phyloP scores from a whole-genome alignment of 2,329 filamentous ascomycete species.

The Hysterium pulicare region DNA sequence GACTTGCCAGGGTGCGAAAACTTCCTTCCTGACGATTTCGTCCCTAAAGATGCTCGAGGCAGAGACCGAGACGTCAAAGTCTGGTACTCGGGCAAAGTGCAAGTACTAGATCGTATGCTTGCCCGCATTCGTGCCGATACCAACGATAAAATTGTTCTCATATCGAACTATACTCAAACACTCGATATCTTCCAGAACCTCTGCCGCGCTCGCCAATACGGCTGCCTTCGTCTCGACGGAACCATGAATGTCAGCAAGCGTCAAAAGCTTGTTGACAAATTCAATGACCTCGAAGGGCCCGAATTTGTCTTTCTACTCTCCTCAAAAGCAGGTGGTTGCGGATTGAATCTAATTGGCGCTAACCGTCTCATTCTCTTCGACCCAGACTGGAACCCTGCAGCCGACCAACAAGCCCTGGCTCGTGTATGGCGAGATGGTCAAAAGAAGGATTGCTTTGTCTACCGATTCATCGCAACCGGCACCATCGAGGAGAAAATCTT shows the following conservation, averaged over 20 bases:
- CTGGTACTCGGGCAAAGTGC: slow-evolving; percentile 98
- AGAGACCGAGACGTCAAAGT: slow-evolving; percentile 88
- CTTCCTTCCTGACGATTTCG: slow-evolving; percentile 79
- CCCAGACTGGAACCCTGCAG: slow-evolving; percentile 91
- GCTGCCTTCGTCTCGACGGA: slow-evolving; percentile 83
- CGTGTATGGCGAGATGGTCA: slow-evolving; percentile 98
- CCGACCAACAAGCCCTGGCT: slow-evolving; percentile 93
- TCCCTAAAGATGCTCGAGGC: slow-evolving; percentile 81
- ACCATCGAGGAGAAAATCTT: slow-evolving; percentile 99
- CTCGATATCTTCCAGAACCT: slow-evolving; percentile 91
- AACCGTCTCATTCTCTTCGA: slow-evolving; percentile 96
- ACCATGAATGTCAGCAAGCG: slow-evolving; percentile 98
- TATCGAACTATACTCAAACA: slow-evolving; percentile 97
- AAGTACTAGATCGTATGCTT: slow-evolving; percentile 96
- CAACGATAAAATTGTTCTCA: slow-evolving; percentile 98
- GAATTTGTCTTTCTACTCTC: slow-evolving; percentile 97
- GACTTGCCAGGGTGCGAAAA: slow-evolving; percentile 86
- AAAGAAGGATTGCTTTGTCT: slow-evolving; percentile 99
- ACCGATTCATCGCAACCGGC: slow-evolving; percentile 97
- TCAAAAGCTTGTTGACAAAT: slow-evolving; percentile 94
- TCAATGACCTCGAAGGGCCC: slow-evolving; percentile 85
- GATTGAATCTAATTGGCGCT: slow-evolving; percentile 90
- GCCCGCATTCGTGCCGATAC: slow-evolving; percentile 92
- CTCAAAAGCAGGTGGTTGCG: slow-evolving; percentile 94
- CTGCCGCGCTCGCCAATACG: slow-evolving; percentile 81